Evolutionary conservation across 768 basidiomycete species (phyloP).

Genomic region (Tephrocybe sp.): DNA sequence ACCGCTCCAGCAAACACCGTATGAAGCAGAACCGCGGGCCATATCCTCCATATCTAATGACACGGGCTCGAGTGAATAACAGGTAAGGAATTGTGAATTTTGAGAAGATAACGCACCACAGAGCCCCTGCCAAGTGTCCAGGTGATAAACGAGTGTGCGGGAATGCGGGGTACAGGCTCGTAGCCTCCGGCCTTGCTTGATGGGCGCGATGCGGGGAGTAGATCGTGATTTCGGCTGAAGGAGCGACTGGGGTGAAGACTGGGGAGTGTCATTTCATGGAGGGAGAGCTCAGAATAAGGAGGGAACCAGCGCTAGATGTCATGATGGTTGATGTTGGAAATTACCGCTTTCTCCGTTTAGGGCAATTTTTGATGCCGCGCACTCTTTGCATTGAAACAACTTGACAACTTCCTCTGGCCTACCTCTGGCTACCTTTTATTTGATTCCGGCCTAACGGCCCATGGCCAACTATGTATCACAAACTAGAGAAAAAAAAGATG

Average conservation of each 20-base stretch:
- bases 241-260: constrained; percentile 14
- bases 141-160: constrained; percentile 18
- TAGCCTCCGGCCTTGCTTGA: neutral
- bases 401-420: too few relatives aligned
- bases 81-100: neutral
- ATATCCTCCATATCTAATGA: constrained; percentile 56
- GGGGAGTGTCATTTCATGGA: neutral
- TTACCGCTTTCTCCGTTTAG: too few relatives aligned
- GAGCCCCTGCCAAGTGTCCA: constrained; percentile 47
- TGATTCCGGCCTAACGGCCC: too few relatives aligned
- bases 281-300: too few relatives aligned
- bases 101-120: constrained; percentile 29
- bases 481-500: too few relatives aligned
- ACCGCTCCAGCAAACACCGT: constrained; percentile 57
- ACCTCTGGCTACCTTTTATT: too few relatives aligned
- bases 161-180: constrained; percentile 4
- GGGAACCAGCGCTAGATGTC: too few relatives aligned
- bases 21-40: constrained; percentile 66
- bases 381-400: too few relatives aligned
- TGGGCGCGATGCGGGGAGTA: constrained; percentile 24
- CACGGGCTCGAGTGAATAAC: neutral
- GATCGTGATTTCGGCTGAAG: constrained; percentile 21
- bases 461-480: too few relatives aligned
- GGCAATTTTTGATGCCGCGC: too few relatives aligned
- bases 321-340: too few relatives aligned